Conservation (phyloP, 306 rosid genomes). For the Bauhinia variegata region DNA sequence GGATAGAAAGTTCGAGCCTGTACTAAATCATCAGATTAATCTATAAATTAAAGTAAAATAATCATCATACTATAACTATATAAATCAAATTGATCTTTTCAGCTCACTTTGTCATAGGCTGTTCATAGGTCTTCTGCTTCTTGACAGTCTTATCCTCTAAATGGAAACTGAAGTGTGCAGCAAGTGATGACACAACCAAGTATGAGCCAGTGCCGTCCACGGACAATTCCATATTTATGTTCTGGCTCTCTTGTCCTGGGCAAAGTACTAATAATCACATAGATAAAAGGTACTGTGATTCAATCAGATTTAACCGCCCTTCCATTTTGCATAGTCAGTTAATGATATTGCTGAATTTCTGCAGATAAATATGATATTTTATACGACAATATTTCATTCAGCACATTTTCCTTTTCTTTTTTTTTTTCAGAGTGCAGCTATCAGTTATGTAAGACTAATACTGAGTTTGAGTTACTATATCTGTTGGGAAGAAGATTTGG, state of each 20-base stretch:
- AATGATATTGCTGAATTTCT: too few species aligned
- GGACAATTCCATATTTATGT: neutral
- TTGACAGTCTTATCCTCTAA: neutral
- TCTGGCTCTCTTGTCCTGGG: neutral
- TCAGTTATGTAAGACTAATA: too few species aligned
- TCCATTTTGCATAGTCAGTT: too few species aligned
- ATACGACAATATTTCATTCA: too few species aligned
- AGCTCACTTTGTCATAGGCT: conserved; percentile 1
- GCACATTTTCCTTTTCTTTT: too few species aligned
- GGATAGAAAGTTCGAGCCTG: conserved; percentile 25
- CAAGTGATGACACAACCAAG: neutral
- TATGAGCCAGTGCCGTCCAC: neutral
- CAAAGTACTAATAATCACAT: neutral
- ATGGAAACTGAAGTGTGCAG: neutral
- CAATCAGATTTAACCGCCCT: too few species aligned
- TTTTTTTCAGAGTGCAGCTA: too few species aligned
- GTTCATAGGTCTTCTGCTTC: conserved; percentile 6
- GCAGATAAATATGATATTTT: too few species aligned
- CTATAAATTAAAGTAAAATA: neutral
- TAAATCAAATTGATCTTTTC: neutral
- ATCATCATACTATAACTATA: neutral
- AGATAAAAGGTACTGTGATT: neutral
- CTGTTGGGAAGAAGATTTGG: too few species aligned
- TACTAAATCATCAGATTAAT: conserved; percentile 6
- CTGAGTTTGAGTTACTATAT: too few species aligned